Evolutionary conservation across 2,329 filamentous ascomycete species (phyloP).

Genomic region (Boeremia lycopersici): DNA sequence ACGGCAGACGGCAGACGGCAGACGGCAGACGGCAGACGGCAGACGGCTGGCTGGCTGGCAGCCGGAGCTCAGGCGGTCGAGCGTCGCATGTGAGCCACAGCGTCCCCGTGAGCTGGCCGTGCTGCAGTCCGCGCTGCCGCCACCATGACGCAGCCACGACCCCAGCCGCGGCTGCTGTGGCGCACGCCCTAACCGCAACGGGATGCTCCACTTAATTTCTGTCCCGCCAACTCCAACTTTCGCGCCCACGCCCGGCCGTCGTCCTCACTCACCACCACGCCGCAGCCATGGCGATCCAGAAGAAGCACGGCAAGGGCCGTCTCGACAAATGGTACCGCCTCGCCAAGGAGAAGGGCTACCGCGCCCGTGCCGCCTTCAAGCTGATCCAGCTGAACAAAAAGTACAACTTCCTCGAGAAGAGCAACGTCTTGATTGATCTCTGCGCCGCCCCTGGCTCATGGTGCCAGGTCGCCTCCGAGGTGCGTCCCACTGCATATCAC

Average conservation of each 20-base stretch:
- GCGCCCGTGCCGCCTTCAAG: constrained; percentile 96
- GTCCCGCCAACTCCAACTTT: constrained; percentile 20
- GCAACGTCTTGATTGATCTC: constrained; percentile 94
- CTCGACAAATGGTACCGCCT: constrained; percentile 99
- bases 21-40: too few species aligned
- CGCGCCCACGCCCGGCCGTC: background rate
- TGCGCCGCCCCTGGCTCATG: constrained; percentile 84
- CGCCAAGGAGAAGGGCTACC: constrained; percentile 97
- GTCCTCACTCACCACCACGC: constrained; percentile 19
- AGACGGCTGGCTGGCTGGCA: too few species aligned
- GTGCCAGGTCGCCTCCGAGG: constrained; percentile 78
- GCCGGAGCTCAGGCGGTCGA: constrained; percentile 16
- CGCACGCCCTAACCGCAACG: background rate
- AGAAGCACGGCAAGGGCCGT: constrained; percentile 98
- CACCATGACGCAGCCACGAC: background rate
- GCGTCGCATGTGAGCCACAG: constrained; percentile 8
- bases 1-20: too few species aligned
- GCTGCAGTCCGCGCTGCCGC: background rate
- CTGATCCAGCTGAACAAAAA: constrained; percentile 98
- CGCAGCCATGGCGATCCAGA: constrained; percentile 85
- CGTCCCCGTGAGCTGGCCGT: constrained; percentile 11
- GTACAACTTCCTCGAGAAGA: constrained; percentile 97
- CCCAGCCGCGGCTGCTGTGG: background rate
- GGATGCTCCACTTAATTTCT: background rate
- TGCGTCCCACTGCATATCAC: constrained; percentile 52